Evolutionary conservation across 495 filamentous ascomycete species (phyloP).

Genomic region (Hyaloscypha hepaticicola): DNA sequence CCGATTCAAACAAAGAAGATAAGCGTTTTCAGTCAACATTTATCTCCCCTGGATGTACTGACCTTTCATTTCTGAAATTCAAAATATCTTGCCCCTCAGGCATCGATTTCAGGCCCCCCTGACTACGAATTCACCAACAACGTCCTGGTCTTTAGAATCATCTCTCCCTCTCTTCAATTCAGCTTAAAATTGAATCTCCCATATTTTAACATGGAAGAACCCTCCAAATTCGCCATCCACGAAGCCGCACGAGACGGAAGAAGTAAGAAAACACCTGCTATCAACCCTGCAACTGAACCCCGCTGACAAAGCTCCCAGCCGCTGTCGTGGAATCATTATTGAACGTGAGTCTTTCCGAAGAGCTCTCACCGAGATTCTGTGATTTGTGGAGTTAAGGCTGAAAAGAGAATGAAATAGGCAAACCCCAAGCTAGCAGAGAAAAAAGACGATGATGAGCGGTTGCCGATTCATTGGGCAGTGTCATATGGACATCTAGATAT

Average conservation of each 20-base stretch:
- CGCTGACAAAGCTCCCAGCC: constrained; percentile 42
- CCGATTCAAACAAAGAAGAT: too few relatives aligned
- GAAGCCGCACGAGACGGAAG: constrained; percentile 86
- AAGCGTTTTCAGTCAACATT: too few relatives aligned
- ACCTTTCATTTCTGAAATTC: too few relatives aligned
- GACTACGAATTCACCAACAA: too few relatives aligned
- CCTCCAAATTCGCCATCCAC: constrained; percentile 79
- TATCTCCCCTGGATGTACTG: too few relatives aligned
- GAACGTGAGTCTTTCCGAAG: constrained; percentile 48
- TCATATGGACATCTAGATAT: constrained; percentile 80
- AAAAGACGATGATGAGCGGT: constrained; percentile 85
- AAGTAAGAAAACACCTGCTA: constrained; percentile 50
- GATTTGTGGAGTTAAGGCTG: neutral
- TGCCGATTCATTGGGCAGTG: constrained; percentile 93
- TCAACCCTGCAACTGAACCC: constrained; percentile 7
- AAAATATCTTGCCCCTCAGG: too few relatives aligned
- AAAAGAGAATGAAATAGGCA: constrained; percentile 47
- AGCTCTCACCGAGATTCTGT: constrained; percentile 24
- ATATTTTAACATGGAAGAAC: constrained; percentile 21
- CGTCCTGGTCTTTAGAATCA: too few relatives aligned
- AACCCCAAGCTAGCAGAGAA: constrained; percentile 73
- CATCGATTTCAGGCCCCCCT: too few relatives aligned
- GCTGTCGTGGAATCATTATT: constrained; percentile 72
- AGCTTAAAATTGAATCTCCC: neutral
- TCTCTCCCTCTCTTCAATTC: too few relatives aligned